Evolutionary conservation across 208 protist species (phyloP), one percentile per base, ranked within the genome.

Genomic region (Crithidia expoeki): DNA sequence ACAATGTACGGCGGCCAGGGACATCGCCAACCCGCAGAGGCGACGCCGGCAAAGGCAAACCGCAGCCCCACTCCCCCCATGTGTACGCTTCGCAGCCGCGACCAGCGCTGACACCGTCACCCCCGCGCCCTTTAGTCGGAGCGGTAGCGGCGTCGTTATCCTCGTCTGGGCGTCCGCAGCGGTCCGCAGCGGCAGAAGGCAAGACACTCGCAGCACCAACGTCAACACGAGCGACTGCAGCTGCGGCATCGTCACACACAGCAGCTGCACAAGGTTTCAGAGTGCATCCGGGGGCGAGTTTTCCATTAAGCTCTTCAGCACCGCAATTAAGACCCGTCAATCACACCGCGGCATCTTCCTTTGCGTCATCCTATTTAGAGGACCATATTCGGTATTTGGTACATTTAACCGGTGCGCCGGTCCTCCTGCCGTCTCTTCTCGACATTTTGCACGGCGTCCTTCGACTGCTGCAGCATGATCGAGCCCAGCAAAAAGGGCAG

Each of bases 21-120:
- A 72, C 72, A 50, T 77, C 72, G 6, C 64, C 65, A 28, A 65
- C 57, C 32, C 72, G 64, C 28, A 60, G 25, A 34, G 58, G 57
- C 16, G 58, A 50, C 16, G 33, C 32, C 6, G 47, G 49, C 2
- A 67, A 67, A 25, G 61, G 61, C 47, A 33, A 47, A 30, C 61
- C 61, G 7, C 47, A 40, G 47, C 61, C 61, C 0, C 47, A 47
- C 1, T 7, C n/a, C 4, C 28, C 23, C 23, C 11, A 1, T 19
- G 30, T 1, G 14, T 2, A 1, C 52, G n/a, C 38, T n/a, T 7
- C 50, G 9, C 1, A 32, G 5, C 21, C 21, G 2, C 38, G 2
- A 25, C 44, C 61, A 3, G 33, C 61, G 1, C 14, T 57, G 6
- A 57, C 61, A 16, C 49, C 61, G 2, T 55, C 61, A 4, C 30